Evolutionary conservation across 1,284 basidiomycete genomes (phyloP), one percentile per base, ranked within the genome.

Genomic region (Apiotrichum akiyoshidainum): DNA sequence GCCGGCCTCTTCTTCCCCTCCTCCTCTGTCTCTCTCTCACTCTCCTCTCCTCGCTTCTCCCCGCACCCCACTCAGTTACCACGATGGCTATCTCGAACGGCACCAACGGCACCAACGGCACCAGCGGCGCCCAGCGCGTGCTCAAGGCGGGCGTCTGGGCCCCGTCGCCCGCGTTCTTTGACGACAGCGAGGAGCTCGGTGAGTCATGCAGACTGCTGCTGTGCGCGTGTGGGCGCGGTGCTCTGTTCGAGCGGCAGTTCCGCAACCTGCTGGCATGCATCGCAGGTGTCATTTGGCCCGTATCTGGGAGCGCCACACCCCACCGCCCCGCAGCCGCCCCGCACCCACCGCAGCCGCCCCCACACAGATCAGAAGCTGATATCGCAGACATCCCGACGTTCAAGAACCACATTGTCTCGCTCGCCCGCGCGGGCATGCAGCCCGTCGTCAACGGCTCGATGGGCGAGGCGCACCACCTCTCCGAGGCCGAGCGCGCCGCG

Each of bases 111-210:
- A 74, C 42, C 19, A 42, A 42, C 57, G 45, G 46, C 46, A 9
- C 12, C 31, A 5, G 65, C 19, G 37, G 70, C 33, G 50, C 59
- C 41, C 61, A 65, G 52, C 84, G 87, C 55, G 81, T 83, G n/a
- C 80, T 92, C 65, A 83, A 80, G 61, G 76, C 90, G 17, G 91
- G 92, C 47, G 85, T 93, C 56, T 93, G 84, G 78, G 88, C 89
- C 13, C 92, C 92, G 26, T 85, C 92, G 68, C 90, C 88, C 12
- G 86, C 90, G 12, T 94, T 94, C 79, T 92, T 92, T 80, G 77
- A 86, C 46, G 82, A 83, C 10, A 82, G 85, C 52, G 90, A 94
- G 76, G 90, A 93, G 68, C 83, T 94, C 62, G 90, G 90, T 90
- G 68, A 66, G 85, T 76, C n/a, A n/a, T n/a, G n/a, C n/a, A n/a